These are phyloP conservation scores for Trichosporon sp. DNA, from an alignment of 1,284 basidiomycete species.

Conservation along the genomic window DNA sequence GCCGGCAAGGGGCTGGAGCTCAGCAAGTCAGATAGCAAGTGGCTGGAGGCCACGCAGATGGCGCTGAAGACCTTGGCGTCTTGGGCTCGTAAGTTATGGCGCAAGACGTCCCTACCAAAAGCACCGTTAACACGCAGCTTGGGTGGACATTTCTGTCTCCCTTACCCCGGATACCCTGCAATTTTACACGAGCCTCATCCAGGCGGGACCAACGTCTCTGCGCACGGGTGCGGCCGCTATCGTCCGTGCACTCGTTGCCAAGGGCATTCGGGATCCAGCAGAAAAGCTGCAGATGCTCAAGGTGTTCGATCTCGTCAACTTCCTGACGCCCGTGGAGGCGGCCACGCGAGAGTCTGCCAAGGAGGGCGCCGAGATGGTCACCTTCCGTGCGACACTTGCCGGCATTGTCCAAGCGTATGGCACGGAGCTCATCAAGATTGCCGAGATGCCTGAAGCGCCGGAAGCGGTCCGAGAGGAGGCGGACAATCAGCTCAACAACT, in stretches of 20 bases:
- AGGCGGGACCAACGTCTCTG: slow-evolving; percentile 62
- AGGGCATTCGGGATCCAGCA: slow-evolving; percentile 85
- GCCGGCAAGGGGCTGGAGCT: slow-evolving; percentile 67
- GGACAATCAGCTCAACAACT: slow-evolving; percentile 59
- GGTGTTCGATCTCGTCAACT: slow-evolving; percentile 75
- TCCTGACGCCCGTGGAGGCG: slow-evolving; percentile 70
- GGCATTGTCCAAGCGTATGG: slow-evolving; percentile 78
- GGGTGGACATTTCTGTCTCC: slow-evolving; percentile 96
- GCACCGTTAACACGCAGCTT: slow-evolving; percentile 57
- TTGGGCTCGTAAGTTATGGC: slow-evolving; percentile 72
- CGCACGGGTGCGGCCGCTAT: slow-evolving; percentile 77
- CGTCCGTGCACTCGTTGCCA: slow-evolving; percentile 73
- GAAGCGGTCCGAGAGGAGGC: slow-evolving; percentile 66
- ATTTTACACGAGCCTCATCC: slow-evolving; percentile 78
- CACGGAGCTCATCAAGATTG: slow-evolving; percentile 74
- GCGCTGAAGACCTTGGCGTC: slow-evolving; percentile 85
- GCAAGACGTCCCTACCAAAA: neutral
- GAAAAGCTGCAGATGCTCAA: slow-evolving; percentile 90
- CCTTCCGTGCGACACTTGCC: slow-evolving; percentile 83
- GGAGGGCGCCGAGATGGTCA: slow-evolving; percentile 66
- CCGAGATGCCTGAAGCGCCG: slow-evolving; percentile 53
- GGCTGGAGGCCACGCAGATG: slow-evolving; percentile 78
- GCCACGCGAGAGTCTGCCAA: slow-evolving; percentile 64
- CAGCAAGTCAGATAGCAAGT: slow-evolving; percentile 52
- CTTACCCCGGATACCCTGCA: slow-evolving; percentile 85